Conservation (phyloP, 2,329 filamentous ascomycete species). For the Cladosporium sp. region DNA sequence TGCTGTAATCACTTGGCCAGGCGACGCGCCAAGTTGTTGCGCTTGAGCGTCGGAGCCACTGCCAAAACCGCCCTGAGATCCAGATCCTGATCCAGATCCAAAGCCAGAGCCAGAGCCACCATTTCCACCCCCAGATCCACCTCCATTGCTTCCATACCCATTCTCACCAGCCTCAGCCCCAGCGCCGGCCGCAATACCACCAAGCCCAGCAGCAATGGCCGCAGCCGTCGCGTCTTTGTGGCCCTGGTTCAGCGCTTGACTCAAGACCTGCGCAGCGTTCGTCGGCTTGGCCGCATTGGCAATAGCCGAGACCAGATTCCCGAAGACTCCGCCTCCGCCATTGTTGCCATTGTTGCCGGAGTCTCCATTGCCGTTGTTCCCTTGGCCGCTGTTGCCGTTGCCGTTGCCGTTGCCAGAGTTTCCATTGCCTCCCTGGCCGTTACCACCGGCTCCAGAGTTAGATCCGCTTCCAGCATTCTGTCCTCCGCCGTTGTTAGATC, state of each 20-base stretch:
- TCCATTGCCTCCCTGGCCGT: too few species aligned
- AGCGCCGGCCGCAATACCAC: neutral
- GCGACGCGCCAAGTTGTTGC: slow-evolving; percentile 4
- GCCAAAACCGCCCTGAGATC: neutral
- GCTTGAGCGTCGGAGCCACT: slow-evolving; percentile 1
- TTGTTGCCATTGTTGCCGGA: neutral
- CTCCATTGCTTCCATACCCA: neutral
- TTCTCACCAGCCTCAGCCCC: neutral
- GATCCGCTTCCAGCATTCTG: neutral
- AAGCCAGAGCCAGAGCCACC: neutral
- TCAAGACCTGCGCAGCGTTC: slow-evolving; percentile 4
- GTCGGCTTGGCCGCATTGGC: slow-evolving; percentile 4
- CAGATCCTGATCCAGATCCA: neutral
- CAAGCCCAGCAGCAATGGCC: slow-evolving; percentile 11
- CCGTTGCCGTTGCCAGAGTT: too few species aligned
- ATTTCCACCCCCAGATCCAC: neutral
- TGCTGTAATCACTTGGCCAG: slow-evolving; percentile 9
- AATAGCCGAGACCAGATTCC: slow-evolving; percentile 3
- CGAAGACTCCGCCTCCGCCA: slow-evolving; percentile 1
- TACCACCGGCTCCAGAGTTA: neutral
- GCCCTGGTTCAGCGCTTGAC: slow-evolving; percentile 6
- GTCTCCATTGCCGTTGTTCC: neutral
- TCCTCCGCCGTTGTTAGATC: neutral
- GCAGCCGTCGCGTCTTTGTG: slow-evolving; percentile 5
- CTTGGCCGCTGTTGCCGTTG: neutral